Base-by-base conservation (phyloP, 202 grass and related monocot species). In the Musa balbisiana region DNA sequence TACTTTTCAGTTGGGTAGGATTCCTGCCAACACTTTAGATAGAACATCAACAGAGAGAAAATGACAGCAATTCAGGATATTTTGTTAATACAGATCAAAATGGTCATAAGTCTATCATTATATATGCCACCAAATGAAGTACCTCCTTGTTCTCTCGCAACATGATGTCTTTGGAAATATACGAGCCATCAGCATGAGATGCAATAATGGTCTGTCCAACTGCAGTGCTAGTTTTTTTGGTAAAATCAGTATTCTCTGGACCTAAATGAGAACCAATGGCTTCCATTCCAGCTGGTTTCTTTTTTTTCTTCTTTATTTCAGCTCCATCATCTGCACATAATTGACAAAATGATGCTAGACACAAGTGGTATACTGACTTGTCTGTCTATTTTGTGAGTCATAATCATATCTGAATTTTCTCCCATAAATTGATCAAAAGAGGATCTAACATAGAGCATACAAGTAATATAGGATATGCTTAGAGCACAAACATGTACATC, bases 111-210 rank as follows among this genome's bases (percentile, higher is more conserved):
- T 51, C 15, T 16, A 13, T 12, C 71, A 12, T 2, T 9, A 16
- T 15, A 55, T 73, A 22, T 56, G 21, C 25, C 43, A 21, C 17
- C 49, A 65, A 79, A 50, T 53, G 75, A 10, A 51, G 53, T 83
- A 97, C 93, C 86, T 97, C 90, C 87, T 88, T 92, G 19, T 69
- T 54, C 77, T 92, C 90, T 97, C 84, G 85, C 58, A 74, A 76
- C 1, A 60, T 77, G 62, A 64, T 52, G 63, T 97, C 90, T 74
- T 85, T 97, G 73, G 84, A 86, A 11, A 82, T 87, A 66, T 84
- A 87, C 72, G 86, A 76, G 69, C 72, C 60, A 26, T 33, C 80
- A 73, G 64, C 71, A 84, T 75, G 75, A 69, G 85, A 76, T 49
- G 82, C 73, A 81, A 77, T 82, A 75, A 78, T 85, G 72, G 87